These are phyloP conservation scores for Hortiboletus flavorubellus DNA, from an alignment of 768 basidiomycete genomes.

Conservation along the genomic window DNA sequence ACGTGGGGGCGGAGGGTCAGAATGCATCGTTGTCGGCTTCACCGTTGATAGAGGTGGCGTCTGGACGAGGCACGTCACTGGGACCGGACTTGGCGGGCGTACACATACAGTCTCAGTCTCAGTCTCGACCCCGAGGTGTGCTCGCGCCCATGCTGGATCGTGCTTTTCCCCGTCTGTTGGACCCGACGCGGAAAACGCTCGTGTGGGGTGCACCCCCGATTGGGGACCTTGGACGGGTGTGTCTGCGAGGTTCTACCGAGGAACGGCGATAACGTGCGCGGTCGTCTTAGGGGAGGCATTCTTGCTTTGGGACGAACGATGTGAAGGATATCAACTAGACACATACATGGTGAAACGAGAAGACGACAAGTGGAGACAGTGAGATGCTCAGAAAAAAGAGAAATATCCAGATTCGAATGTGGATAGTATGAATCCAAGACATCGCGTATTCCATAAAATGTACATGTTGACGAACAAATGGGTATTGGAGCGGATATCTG, in stretches of 20 bases:
- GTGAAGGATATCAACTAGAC: not conserved
- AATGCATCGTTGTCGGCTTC: not conserved
- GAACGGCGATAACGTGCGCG: not conserved
- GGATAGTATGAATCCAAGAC: not conserved
- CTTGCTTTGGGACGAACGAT: not conserved
- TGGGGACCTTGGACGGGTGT: slow-evolving; percentile 53
- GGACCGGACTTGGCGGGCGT: not conserved
- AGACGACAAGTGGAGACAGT: not conserved
- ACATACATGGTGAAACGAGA: not conserved
- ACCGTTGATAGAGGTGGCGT: not conserved
- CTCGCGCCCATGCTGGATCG: slow-evolving; percentile 41
- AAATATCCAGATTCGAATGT: not conserved
- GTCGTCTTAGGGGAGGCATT: not conserved
- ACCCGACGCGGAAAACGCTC: slow-evolving; percentile 59
- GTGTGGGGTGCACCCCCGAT: slow-evolving; percentile 74
- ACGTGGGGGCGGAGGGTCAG: too few relatives aligned
- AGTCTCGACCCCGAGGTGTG: slow-evolving; percentile 41
- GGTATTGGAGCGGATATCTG: not conserved
- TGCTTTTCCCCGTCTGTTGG: slow-evolving; percentile 49
- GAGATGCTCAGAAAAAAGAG: not conserved
- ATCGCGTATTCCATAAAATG: not conserved
- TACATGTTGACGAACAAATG: not conserved
- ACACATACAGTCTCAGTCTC: slow-evolving; percentile 14
- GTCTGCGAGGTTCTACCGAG: not conserved
- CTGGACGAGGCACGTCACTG: not conserved